Percentiles rank a stretch among this genome's conserved stretches.
phyloP scores from a whole-genome alignment of 352 stramenopile species.

The Lagenidium giganteum region DNA sequence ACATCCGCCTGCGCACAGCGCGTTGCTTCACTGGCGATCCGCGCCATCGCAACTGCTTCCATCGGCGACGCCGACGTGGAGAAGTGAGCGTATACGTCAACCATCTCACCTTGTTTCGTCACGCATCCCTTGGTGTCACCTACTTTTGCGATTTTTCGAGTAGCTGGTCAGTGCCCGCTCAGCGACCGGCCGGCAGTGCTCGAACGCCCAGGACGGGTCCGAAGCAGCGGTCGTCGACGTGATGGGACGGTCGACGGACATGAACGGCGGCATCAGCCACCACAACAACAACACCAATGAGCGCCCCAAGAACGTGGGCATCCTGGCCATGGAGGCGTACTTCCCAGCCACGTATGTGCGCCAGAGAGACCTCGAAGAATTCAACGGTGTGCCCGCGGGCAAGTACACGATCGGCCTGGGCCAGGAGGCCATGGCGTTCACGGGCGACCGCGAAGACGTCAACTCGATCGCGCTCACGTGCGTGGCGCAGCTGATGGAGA shows the following conservation, averaged over 20 bases:
- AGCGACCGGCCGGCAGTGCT: too few species aligned
- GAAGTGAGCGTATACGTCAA: too few species aligned
- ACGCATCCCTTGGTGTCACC: too few species aligned
- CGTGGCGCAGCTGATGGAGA: slow-evolving; percentile 46
- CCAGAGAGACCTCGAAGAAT: slow-evolving; percentile 93
- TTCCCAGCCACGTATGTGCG: slow-evolving; percentile 92
- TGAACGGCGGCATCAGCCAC: not conserved
- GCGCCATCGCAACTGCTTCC: too few species aligned
- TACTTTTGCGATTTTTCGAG: too few species aligned
- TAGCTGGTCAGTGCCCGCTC: too few species aligned
- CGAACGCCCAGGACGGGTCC: too few species aligned
- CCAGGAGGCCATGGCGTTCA: slow-evolving; percentile 59
- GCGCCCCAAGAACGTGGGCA: slow-evolving; percentile 86
- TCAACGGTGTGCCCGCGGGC: slow-evolving; percentile 74
- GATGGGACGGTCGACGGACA: not conserved
- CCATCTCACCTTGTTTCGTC: too few species aligned
- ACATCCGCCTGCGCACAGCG: slow-evolving; percentile 14
- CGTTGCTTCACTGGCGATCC: slow-evolving; percentile 11
- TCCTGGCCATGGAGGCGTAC: slow-evolving; percentile 97
- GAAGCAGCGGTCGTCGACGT: not conserved
- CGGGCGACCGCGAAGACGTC: slow-evolving; percentile 66
- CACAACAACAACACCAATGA: not conserved
- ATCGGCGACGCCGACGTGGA: too few species aligned
- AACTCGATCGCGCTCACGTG: slow-evolving; percentile 66
- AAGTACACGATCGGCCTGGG: slow-evolving; percentile 72